Evolutionary conservation across 208 protist species (phyloP), one percentile per base, ranked within the genome.

Genomic region (Angomonas deanei): DNA sequence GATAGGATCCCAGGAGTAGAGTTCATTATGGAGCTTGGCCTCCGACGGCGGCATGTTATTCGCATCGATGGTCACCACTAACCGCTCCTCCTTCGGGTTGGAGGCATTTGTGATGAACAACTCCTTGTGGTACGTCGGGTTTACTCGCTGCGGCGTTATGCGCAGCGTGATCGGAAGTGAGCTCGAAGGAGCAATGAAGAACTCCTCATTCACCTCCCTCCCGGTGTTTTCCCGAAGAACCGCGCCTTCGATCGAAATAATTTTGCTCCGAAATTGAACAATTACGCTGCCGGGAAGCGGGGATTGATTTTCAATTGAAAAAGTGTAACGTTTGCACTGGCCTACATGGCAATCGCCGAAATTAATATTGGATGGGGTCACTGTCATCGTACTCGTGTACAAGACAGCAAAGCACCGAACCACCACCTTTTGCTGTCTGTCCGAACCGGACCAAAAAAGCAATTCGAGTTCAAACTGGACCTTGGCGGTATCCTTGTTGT

Each of bases 41-140:
- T 94, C 88, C 1, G 81, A 60, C 2, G 82, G 88, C 1, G 85
- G 75, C 81, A 92, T 88, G 61, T 94, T 94, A 75, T 94, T 94
- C 8, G 88, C 76, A 58, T 94, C 84, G 32, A 94, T 91, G 34
- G 87, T 94, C 36, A 94, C 70, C 52, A 94, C 87, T 32, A 88
- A 74, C 6, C 72, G 60, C 33, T 94, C 88, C 30, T 86, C 88
- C 15, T 70, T 70, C 8, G 82, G 78, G 58, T 91, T 91, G 0
- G 74, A 89, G 0, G 70, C 68, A 48, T 94, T 94, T 48, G 86
- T 74, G 38, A 94, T 86, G 2, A 76, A 92, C 13, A 94, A 61
- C 61, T 94, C 81, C 56, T 94, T 94, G 19, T 77, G 68, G 55
- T 94, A 94, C 47, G 78, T 91, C 2, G 88, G 78, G 48, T 94